Conservation (phyloP, 2,329 filamentous ascomycete species). For the Fusarium humuli region DNA sequence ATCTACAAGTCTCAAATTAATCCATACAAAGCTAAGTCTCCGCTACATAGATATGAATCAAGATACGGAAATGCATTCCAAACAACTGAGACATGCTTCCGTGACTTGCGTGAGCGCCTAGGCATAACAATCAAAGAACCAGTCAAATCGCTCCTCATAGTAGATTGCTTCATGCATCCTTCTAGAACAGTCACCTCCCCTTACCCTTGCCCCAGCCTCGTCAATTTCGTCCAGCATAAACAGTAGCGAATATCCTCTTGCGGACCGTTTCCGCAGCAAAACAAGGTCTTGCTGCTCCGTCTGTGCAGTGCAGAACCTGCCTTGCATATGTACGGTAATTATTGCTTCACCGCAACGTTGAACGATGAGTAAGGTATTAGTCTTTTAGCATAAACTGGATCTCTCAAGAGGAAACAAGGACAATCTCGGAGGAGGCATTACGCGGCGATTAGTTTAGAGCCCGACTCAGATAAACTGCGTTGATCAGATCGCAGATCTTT, state of each 20-base stretch:
- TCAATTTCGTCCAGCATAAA: slow-evolving; percentile 9
- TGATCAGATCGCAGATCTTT: slow-evolving; percentile 37
- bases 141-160: slow-evolving; percentile 16
- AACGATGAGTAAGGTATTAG: slow-evolving; percentile 14
- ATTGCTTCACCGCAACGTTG: slow-evolving; percentile 37
- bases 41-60: background rate
- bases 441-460: slow-evolving; percentile 2
- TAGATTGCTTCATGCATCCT: slow-evolving; percentile 30
- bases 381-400: background rate
- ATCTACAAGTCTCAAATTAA: background rate
- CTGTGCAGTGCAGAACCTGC: background rate
- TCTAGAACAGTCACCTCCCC: slow-evolving; percentile 27
- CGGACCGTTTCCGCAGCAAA: background rate
- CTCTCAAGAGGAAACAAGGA: background rate
- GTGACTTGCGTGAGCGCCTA: slow-evolving; percentile 6
- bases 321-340: slow-evolving; percentile 17
- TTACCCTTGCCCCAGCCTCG: slow-evolving; percentile 9
- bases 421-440: background rate
- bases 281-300: slow-evolving; percentile 4
- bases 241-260: background rate
- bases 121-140: background rate
- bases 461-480: slow-evolving; percentile 8
- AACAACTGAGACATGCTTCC: slow-evolving; percentile 33
- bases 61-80: background rate
- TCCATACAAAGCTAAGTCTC: slow-evolving; percentile 22